Evolutionary conservation across 345 rosid species (phyloP), one percentile per base, ranked within the genome.

Genomic region (Eucalyptus urophylla): DNA sequence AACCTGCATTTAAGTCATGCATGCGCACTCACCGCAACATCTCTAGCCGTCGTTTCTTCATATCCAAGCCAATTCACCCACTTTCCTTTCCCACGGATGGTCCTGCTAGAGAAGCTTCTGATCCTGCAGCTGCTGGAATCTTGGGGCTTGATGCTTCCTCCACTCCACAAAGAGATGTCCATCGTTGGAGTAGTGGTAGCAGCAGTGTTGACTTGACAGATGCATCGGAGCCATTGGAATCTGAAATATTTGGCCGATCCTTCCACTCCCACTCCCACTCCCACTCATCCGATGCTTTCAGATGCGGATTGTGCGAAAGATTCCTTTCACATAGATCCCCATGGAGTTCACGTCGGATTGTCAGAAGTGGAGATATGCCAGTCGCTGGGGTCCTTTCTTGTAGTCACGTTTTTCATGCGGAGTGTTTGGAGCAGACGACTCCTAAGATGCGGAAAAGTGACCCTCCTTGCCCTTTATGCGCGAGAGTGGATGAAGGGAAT

Each of bases 51-150:
- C 90, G 92, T 87, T 93, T 90, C 90, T 94, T 93, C 88, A 87
- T 92, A 91, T 92, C 96, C 90, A 95, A 95, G 88, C 95, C 97
- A 15, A 91, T 95, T 88, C 94, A 95, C 86, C 93, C 97, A 83
- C 72, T 95, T 92, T 92, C 92, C 91, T 90, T 94, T 81, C 92
- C 94, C 72, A 87, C 44, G 9, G 87, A 65, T 85, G 49, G 89
- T 60, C 90, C 91, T 69, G 76, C 53, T 51, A 86, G 72, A 90
- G 95, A 90, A 86, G 90, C 88, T 62, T 86, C 89, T 21, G 88
- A 88, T 50, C 49, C 88, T 49, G 47, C 87, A 7, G 62, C 87
- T 88, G 86, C 90, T 81, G 89, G 89, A 83, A 54, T 89, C 72
- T 90, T 91, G 5, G 93, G 90, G 51, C 80, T 69, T 21, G 91